Percentiles rank a stretch among this genome's conserved stretches.
Evolutionary conservation across 768 basidiomycete genomes (phyloP).

Genomic region (Artomyces pyxidatus): DNA sequence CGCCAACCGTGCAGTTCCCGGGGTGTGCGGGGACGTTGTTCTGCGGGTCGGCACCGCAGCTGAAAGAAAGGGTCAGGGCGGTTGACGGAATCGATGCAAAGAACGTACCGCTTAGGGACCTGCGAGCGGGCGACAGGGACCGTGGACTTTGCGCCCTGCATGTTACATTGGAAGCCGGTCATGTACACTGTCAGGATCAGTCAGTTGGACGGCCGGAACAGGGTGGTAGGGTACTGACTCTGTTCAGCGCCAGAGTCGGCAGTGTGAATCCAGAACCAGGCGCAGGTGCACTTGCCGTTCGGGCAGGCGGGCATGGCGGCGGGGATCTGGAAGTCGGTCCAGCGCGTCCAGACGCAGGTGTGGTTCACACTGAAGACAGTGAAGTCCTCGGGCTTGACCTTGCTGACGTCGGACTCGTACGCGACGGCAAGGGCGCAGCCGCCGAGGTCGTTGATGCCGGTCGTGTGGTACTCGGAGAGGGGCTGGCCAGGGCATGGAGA

Average conservation of each 20-base stretch:
- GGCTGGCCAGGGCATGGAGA: constrained; percentile 19
- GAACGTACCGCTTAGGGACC: constrained; percentile 24
- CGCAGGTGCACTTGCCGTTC: constrained; percentile 34
- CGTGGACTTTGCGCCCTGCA: constrained; percentile 23
- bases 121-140: constrained; percentile 25
- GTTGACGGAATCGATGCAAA: neutral
- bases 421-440: constrained; percentile 37
- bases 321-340: constrained; percentile 35
- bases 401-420: constrained; percentile 30
- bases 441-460: constrained; percentile 22
- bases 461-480: constrained; percentile 23
- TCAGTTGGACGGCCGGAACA: neutral
- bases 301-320: constrained; percentile 35
- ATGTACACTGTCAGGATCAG: constrained; percentile 24
- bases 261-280: constrained; percentile 34
- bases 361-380: constrained; percentile 35
- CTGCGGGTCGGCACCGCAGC: constrained; percentile 27
- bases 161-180: constrained; percentile 34
- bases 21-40: constrained; percentile 17
- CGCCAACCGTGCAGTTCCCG: constrained; percentile 31
- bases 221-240: constrained; percentile 19
- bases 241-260: constrained; percentile 28
- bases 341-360: constrained; percentile 33
- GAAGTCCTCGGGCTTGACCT: constrained; percentile 34
- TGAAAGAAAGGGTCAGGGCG: neutral